Evolutionary conservation across 306 rosid genomes (phyloP), one percentile per base, ranked within the genome.

Genomic region (Fragaria nilgerrensis): DNA sequence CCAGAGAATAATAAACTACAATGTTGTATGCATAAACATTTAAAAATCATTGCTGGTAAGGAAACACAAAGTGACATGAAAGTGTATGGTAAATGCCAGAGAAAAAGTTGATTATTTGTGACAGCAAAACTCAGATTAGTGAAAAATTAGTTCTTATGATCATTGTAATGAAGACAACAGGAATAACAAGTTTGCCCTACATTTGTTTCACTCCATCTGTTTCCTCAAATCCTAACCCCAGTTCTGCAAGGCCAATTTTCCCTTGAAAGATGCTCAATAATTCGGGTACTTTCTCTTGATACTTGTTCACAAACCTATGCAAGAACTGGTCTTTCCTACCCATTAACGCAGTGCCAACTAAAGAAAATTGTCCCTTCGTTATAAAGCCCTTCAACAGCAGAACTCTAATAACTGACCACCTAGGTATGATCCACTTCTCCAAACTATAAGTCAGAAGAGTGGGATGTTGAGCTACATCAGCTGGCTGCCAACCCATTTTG

Each of bases 231-330:
- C 23, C 44, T 64, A 32, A 64, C 23, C 25, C 23, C 44, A 64
- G 13, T 5, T 29, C 44, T 2, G 45, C 45, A 64, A 34, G 69
- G 36, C 69, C 22, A 16, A 15, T 2, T 34, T 34, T 64, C 25
- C 69, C 69, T 34, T 64, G 23, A 32, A 34, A 64, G 45, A 64
- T 36, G 69, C 69, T 64, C 69, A 34, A 34, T 9, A 64, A 64
- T 9, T 64, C 69, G 0, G 69, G 69, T 17, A 64, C 45, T 64
- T 34, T 6, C 11, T 32, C 45, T 64, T 64, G 25, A 27, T 34
- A 34, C 20, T 34, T 64, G 44, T 5, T 0, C 23, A 64, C 69
- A 64, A 64, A 36, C 45, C 23, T 36, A 14, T 34, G 12, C 69
- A 64, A 29, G 67, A 62, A 62, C 0, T 1, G 14, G 10, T 36